Evolutionary conservation across 2,329 filamentous ascomycete genomes (phyloP).

Genomic region (Acrodontium crateriforme): DNA sequence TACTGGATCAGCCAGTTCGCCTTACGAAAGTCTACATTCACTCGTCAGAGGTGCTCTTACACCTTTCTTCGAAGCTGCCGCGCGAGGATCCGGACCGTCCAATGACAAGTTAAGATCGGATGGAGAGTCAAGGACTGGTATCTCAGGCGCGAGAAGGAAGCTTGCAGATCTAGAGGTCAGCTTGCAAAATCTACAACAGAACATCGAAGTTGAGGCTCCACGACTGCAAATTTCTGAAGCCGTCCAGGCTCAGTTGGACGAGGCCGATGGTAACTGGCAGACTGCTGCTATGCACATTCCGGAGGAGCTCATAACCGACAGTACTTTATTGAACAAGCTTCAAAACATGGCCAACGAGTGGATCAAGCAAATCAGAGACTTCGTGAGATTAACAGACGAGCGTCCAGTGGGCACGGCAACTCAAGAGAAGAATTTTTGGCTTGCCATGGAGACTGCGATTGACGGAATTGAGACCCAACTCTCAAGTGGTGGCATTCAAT

Average conservation of each 20-base stretch:
- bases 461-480: conserved; percentile 86
- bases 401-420: conserved; percentile 66
- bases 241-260: conserved; percentile 72
- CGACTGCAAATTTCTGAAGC: conserved; percentile 77
- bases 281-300: conserved; percentile 71
- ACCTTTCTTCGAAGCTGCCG: conserved; percentile 95
- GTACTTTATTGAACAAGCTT: conserved; percentile 80
- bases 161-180: conserved; percentile 88
- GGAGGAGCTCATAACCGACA: conserved; percentile 64
- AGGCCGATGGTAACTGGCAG: conserved; percentile 50
- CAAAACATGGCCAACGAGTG: conserved; percentile 91
- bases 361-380: conserved; percentile 97
- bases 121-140: conserved; percentile 81
- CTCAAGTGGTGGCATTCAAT: conserved; percentile 69
- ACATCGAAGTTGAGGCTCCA: conserved; percentile 92
- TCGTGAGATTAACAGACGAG: conserved; percentile 88
- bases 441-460: conserved; percentile 88
- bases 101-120: conserved; percentile 59
- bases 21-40: conserved; percentile 85
- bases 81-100: conserved; percentile 62
- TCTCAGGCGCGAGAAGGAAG: conserved; percentile 94
- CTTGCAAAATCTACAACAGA: conserved; percentile 84
- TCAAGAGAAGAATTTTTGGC: conserved; percentile 98
- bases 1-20: conserved; percentile 49
- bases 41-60: conserved; percentile 82